Conservation (phyloP, 345 rosid species). For the Combretum micranthum region DNA sequence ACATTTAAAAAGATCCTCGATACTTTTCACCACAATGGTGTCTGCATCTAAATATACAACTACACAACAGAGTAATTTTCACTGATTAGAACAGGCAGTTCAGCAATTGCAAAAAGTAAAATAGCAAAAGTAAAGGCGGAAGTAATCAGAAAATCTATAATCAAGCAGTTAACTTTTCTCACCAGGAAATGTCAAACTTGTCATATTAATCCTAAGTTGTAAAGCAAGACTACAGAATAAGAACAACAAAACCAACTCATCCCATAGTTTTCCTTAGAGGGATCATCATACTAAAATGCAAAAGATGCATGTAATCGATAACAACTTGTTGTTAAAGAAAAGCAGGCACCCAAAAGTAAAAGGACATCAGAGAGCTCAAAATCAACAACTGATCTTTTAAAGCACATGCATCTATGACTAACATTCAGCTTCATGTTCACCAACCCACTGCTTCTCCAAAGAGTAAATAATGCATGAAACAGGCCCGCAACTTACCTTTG, state of each 20-base stretch:
- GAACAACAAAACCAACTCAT: background rate
- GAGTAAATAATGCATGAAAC: background rate
- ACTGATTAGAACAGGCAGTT: background rate
- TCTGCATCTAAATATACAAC: slow-evolving; percentile 96
- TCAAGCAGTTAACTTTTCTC: no score
- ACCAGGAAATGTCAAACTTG: no score
- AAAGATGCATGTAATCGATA: no score
- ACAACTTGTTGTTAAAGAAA: no score
- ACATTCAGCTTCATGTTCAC: no score
- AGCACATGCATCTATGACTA: no score
- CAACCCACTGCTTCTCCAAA: no score
- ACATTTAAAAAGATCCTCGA: slow-evolving; percentile 80
- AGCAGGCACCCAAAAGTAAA: no score
- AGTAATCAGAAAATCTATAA: background rate
- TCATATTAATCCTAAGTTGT: no score
- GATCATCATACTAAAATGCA: background rate
- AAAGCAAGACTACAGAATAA: background rate
- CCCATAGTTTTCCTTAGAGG: no score
- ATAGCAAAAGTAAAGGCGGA: background rate
- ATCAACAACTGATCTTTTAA: no score
- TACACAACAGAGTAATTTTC: slow-evolving; percentile 22
- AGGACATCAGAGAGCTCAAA: no score
- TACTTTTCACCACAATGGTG: slow-evolving; percentile 88
- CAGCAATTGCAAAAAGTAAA: background rate
- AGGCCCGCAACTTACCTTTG: slow-evolving; percentile 41